Base-by-base conservation (phyloP, 148 eudicot genomes). In the Talinum fruticosum region DNA sequence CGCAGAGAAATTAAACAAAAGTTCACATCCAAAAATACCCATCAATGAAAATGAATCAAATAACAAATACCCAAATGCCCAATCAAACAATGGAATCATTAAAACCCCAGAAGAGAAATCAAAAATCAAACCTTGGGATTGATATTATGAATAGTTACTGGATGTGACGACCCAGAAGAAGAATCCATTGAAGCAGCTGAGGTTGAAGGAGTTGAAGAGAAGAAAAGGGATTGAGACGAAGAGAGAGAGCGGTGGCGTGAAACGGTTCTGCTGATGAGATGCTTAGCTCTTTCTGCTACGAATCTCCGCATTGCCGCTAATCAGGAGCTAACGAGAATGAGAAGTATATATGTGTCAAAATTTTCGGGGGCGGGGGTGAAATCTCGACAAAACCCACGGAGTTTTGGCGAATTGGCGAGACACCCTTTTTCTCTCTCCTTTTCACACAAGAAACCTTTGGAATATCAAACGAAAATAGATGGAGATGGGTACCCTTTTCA, bases 41-140 rank as follows among this genome's bases (percentile, higher is more conserved):
- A 76, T 34, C 35, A 72, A 81, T 23, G 37, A 71, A 81, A 81
- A 70, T 61, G 66, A 35, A 71, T 32, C 54, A 76, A 76, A 62
- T 14, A 70, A 4, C 65, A 70, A 75, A 69, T 2, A 8, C 83
- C 83, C 76, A 81, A 45, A 45, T 54, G 36, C 53, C 4, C 4
- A 80, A 71, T 30, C 79, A 74, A 75, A 26, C 34, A 80, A 75
- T 57, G 59, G 10, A 71, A 41, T 30, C 64, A 71, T 23, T 2
- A 72, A 45, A 72, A 62, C 15, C 65, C 30, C 54, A 30, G 41
- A 72, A 79, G 15, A 6, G 29, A 34, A 24, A 41, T 15, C 6
- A 34, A 65, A 72, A 19, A 70, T 29, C n/a, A 29, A 35, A 89
- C 96, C 96, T 88, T 89, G 38, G 91, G 96, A 71, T 91, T 91